Conservation (phyloP, 2,329 filamentous ascomycete genomes). For the Colletotrichum cordylinicola region DNA sequence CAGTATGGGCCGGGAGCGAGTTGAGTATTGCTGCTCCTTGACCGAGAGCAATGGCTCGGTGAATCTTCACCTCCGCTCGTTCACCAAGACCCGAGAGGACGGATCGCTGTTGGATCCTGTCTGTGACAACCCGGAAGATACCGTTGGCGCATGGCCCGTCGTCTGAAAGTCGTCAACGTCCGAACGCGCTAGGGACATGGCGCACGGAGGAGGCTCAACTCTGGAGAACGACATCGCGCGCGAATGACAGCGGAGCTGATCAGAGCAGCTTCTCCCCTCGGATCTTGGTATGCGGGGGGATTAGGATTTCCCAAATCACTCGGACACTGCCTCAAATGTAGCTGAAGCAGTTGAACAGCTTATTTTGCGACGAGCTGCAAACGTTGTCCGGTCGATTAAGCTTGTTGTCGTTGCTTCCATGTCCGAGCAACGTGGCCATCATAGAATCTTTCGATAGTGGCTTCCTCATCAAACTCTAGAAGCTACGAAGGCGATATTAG, state of each 20-base stretch:
- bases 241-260: background rate
- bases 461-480: background rate
- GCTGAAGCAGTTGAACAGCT: background rate
- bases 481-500: background rate
- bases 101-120: background rate
- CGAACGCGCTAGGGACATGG: background rate
- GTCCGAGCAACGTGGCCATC: background rate
- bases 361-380: background rate
- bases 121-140: background rate
- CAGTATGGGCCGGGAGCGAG: background rate
- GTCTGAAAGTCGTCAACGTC: background rate
- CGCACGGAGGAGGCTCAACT: background rate
- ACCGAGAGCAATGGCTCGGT: background rate
- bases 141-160: background rate
- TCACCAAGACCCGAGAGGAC: background rate
- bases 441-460: background rate
- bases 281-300: background rate
- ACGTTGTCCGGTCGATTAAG: background rate
- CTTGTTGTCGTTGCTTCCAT: background rate
- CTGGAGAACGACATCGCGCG: background rate
- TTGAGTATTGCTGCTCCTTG: background rate
- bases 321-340: background rate
- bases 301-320: background rate
- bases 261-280: background rate
- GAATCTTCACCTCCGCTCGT: background rate